Conservation (phyloP, 1,284 basidiomycete species). For the Tilletia caries region DNA sequence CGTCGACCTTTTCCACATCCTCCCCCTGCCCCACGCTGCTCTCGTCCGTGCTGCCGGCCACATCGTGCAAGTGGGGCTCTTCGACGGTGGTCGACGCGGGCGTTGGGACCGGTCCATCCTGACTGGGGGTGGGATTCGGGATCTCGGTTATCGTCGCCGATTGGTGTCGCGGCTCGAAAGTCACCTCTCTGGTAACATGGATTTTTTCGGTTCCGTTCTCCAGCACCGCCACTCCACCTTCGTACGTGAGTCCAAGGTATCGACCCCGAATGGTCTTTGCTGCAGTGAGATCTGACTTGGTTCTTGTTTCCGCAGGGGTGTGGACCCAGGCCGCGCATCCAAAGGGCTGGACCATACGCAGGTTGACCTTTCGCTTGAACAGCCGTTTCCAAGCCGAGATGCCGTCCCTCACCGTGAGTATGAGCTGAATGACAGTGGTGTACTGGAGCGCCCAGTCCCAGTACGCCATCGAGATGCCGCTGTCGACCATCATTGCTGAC, state of each 20-base stretch:
- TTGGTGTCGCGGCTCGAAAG: neutral
- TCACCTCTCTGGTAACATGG: neutral
- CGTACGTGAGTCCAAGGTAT: neutral
- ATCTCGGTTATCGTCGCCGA: neutral
- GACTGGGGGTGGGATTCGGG: neutral
- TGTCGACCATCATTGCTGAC: slow-evolving; percentile 34
- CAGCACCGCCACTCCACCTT: neutral
- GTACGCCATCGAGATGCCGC: slow-evolving; percentile 44
- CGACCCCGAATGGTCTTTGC: neutral
- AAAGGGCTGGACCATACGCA: neutral
- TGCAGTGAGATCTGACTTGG: neutral
- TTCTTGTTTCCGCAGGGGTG: neutral
- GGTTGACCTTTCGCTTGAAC: neutral
- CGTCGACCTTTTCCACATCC: neutral
- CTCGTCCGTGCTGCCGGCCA: neutral
- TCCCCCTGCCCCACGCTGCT: neutral
- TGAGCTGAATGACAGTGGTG: neutral
- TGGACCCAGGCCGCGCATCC: neutral
- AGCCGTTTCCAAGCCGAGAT: neutral
- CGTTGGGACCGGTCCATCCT: too few species aligned
- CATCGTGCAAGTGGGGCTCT: neutral
- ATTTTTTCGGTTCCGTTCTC: neutral
- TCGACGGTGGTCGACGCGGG: neutral
- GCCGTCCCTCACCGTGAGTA: neutral
- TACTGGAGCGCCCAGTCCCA: slow-evolving; percentile 35